Conservation (phyloP, 495 filamentous ascomycete genomes). For the Ramalina intermedia region DNA sequence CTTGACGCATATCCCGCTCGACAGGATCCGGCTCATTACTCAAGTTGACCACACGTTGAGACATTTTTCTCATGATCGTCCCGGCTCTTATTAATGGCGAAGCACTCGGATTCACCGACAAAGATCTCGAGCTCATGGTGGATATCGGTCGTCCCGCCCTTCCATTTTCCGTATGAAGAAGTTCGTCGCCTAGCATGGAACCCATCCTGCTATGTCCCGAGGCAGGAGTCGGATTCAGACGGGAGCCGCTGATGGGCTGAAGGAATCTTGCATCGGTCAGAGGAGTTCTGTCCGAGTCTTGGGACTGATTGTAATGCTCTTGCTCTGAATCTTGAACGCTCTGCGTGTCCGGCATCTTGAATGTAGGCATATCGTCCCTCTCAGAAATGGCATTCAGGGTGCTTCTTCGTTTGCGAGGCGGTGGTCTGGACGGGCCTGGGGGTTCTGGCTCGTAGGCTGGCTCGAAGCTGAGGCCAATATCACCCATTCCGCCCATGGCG, state of each 20-base stretch:
- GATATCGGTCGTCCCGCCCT: conserved; percentile 24
- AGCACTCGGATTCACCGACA: conserved; percentile 39
- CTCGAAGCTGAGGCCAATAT: conserved; percentile 37
- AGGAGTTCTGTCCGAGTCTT: conserved; percentile 53
- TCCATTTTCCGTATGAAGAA: conserved; percentile 41
- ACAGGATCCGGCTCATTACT: conserved; percentile 76
- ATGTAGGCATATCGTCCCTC: conserved; percentile 24
- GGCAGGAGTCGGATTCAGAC: conserved; percentile 26
- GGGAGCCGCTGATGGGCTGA: conserved; percentile 53
- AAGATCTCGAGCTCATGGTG: conserved; percentile 29
- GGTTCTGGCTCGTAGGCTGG: conserved; percentile 16
- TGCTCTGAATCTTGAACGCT: conserved; percentile 26
- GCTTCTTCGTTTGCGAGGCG: conserved; percentile 19
- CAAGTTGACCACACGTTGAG: conserved; percentile 91
- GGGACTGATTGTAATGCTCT: conserved; percentile 33
- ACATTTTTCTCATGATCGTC: conserved; percentile 91
- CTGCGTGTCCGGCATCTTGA: conserved; percentile 26
- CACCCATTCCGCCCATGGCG: conserved; percentile 48
- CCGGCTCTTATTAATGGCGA: conserved; percentile 64
- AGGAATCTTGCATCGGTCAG: conserved; percentile 45
- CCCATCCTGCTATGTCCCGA: conserved; percentile 43
- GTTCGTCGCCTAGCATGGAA: conserved; percentile 48
- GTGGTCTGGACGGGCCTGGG: conserved; percentile 17
- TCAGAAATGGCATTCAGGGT: conserved; percentile 22
- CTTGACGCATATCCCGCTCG: conserved; percentile 56